These are phyloP conservation scores for Cercophora sp. DNA, from an alignment of 495 filamentous ascomycete species.

Conservation along the genomic window DNA sequence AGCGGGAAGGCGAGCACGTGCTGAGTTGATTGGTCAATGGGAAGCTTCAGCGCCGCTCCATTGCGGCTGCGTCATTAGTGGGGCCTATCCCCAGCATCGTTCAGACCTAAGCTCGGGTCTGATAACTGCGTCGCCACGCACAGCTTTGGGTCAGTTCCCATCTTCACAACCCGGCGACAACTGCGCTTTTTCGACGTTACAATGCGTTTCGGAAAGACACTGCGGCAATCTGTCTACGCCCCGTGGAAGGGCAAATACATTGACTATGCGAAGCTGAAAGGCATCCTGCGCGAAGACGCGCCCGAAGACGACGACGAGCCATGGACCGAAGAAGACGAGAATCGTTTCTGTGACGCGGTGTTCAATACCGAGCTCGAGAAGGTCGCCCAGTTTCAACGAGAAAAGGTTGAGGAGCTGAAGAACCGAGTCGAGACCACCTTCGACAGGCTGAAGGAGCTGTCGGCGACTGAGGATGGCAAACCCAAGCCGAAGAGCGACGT, in stretches of 20 bases:
- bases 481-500: constrained; percentile 34
- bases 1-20: constrained; percentile 17
- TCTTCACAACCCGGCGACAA: neutral
- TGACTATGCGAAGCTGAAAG: constrained; percentile 90
- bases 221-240: constrained; percentile 71
- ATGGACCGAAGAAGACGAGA: constrained; percentile 97
- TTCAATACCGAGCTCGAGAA: constrained; percentile 94
- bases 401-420: constrained; percentile 66
- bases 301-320: constrained; percentile 51
- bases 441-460: constrained; percentile 57
- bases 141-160: no score
- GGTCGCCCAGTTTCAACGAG: constrained; percentile 82
- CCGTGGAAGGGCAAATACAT: constrained; percentile 94
- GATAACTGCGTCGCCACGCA: neutral
- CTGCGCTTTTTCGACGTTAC: constrained; percentile 13
- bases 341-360: constrained; percentile 87
- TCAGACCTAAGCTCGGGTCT: neutral
- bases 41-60: neutral
- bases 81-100: neutral
- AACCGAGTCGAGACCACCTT: constrained; percentile 60
- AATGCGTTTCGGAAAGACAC: constrained; percentile 92
- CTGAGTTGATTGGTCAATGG: constrained; percentile 26
- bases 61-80: neutral
- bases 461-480: constrained; percentile 34
- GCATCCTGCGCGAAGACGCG: constrained; percentile 72